phyloP scores from a whole-genome alignment of 345 rosid genomes.

The Isatis tinctoria region DNA sequence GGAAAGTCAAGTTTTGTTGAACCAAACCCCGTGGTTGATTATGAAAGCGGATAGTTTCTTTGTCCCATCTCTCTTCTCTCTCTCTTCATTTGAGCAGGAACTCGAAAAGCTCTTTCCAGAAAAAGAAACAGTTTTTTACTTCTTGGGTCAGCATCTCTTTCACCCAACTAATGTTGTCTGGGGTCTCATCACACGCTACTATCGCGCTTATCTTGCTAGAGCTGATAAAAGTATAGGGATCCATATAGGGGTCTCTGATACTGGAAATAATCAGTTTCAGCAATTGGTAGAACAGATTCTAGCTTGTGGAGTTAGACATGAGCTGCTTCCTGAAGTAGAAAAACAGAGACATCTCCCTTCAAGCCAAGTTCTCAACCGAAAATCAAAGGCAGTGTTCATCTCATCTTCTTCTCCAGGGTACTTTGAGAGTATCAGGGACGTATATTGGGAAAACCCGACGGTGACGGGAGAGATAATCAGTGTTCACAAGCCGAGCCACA shows the following conservation, averaged over 20 bases:
- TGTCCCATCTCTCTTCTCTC: slow-evolving; percentile 28
- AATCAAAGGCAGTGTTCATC: slow-evolving; percentile 32
- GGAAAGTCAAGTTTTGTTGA: slow-evolving; percentile 11
- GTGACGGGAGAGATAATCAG: slow-evolving; percentile 24
- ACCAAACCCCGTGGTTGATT: slow-evolving; percentile 28
- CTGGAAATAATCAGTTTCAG: neutral
- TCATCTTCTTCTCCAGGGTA: slow-evolving; percentile 26
- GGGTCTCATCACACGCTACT: slow-evolving; percentile 35
- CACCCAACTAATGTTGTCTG: slow-evolving; percentile 39
- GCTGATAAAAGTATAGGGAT: slow-evolving; percentile 34
- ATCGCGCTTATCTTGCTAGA: slow-evolving; percentile 24
- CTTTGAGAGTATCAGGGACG: slow-evolving; percentile 22
- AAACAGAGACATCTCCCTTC: slow-evolving; percentile 13
- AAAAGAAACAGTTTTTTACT: slow-evolving; percentile 34
- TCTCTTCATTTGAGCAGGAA: slow-evolving; percentile 17
- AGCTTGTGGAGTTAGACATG: slow-evolving; percentile 25
- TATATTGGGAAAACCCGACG: slow-evolving; percentile 28
- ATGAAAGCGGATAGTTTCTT: slow-evolving; percentile 21
- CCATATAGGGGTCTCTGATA: slow-evolving; percentile 24
- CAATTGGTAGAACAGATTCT: slow-evolving; percentile 29
- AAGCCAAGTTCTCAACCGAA: slow-evolving; percentile 18
- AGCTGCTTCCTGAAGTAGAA: slow-evolving; percentile 33
- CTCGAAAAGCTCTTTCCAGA: slow-evolving; percentile 26
- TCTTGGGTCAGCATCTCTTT: slow-evolving; percentile 35
- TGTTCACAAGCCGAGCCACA: slow-evolving; percentile 34